Base-by-base conservation (phyloP, 2,329 filamentous ascomycete species). In the Alternaria incomplexa region DNA sequence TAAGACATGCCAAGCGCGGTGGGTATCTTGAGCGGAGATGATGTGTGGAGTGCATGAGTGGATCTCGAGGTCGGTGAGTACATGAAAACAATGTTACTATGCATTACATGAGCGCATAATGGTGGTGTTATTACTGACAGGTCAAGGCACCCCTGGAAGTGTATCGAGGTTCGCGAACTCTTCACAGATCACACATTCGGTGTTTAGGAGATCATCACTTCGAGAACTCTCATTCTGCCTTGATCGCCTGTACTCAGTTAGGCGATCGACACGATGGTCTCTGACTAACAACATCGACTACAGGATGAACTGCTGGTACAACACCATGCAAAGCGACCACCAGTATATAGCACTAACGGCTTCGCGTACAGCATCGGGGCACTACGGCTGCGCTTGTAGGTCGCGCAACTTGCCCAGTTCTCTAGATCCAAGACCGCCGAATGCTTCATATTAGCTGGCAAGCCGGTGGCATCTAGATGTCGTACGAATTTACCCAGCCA, bases 1-100 rank as follows among this genome's bases (percentile, higher is more conserved):
- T 52, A 28, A 44, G 13, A 32, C 48, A 43, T 17, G 55, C 59
- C 59, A 58, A 61, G 58, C 50, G 13, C 28, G 57, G 43, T 59
- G 57, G 57, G 45, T 55, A 54, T 58, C 36, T 36, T 51, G 22
- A 20, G 48, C 48, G 55, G 26, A 62, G 22, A 30, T 54, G 55
- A 58, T 15, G 55, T 43, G 47, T 52, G 59, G 58, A 58, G 58
- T 61, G 58, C 54, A 52, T 25, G 40, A 51, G 54, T 46, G 58
- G 58, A 28, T 58, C 54, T 45, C 13, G 26, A 58, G 44, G 58
- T 56, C 46, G 46, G 54, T 20, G 40, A 58, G 54, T 12, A 22
- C 8, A 45, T 25, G 53, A 53, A 26, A 61, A 20, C 56, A 32
- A 47, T 22, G 26, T 28, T 48, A n/a, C 15, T 48, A 26, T 45